Evolutionary conservation across 176 grass and related monocot genomes (phyloP), one percentile per base, ranked within the genome.

Genomic region (Bromus sterilis): DNA sequence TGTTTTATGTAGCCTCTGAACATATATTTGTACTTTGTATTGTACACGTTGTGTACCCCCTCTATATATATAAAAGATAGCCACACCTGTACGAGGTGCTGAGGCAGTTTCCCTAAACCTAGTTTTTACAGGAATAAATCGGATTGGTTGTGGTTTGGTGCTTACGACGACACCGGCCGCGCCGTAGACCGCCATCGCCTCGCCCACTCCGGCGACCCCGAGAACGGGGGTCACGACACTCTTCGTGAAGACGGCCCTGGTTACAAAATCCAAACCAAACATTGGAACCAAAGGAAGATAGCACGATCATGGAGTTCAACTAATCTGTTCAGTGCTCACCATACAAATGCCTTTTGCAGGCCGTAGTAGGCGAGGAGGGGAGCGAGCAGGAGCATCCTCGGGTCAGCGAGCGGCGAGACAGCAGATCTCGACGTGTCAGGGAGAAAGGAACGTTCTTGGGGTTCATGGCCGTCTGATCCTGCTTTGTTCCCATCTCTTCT

Each of bases 351-450:
- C 42, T 73, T 73, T 31, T 73, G 69, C 26, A 73, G 69, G 42
- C 69, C 69, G 69, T 73, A 73, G 69, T 73, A 73, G 4, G 69
- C 69, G 69, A 73, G 69, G 42, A 73, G 69, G 31, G 69, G 69
- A 31, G 69, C 69, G 42, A 73, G 40, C 42, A 73, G 69, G 4
- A 73, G 42, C 69, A 73, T 73, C 69, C 69, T 73, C 0, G 14
- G 69, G 42, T 73, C 69, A 0, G 69, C 15, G 4, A 73, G 69
- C 7, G 69, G 69, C 42, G 69, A 16, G 15, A 49, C 69, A 4
- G 42, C 69, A 2, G 69, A 6, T 5, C 2, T 21, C 42, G 69
- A 49, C 42, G 44, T 73, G 69, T 73, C 69, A 42, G 7, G 9
- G 8, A 73, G 41, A 49, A 46, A 15, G 25, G 25, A 72, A 46